These are phyloP conservation scores for Wickerhamiella azyma DNA, from an alignment of 805 yeast species.

Conservation along the genomic window DNA sequence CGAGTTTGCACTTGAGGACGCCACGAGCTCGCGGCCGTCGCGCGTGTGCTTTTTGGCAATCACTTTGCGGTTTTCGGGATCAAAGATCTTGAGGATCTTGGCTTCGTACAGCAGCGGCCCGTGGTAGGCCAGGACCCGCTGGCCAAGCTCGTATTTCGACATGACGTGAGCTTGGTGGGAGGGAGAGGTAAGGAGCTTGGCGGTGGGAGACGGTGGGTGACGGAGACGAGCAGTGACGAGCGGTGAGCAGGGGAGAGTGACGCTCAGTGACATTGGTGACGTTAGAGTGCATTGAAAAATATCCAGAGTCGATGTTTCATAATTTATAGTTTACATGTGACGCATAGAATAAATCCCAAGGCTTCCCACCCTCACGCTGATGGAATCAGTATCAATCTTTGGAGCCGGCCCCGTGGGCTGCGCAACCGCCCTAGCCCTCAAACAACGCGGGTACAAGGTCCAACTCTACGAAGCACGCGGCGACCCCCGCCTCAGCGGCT, in stretches of 20 bases:
- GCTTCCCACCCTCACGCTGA: no score
- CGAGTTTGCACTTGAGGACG: neutral
- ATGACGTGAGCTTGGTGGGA: neutral
- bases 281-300: no score
- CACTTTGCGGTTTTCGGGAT: conserved; percentile 26
- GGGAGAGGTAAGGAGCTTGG: no score
- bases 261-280: no score
- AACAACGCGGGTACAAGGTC: conserved; percentile 58
- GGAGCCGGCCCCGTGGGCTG: conserved; percentile 93
- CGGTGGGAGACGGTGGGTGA: no score
- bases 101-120: conserved; percentile 89
- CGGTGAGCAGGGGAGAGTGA: no score
- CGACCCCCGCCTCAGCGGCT: conserved; percentile 42
- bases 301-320: no score
- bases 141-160: conserved; percentile 12
- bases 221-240: no score
- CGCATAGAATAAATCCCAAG: no score
- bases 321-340: no score
- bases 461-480: conserved; percentile 55
- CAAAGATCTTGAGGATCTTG: conserved; percentile 51
- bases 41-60: conserved; percentile 1
- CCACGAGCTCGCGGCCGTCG: conserved; percentile 15
- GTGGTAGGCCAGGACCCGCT: conserved; percentile 61
- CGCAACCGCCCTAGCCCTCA: conserved; percentile 66
- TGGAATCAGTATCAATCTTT: conserved; percentile 31